Conservation (phyloP, 352 stramenopile species). For the Phytophthora citrophthora region DNA sequence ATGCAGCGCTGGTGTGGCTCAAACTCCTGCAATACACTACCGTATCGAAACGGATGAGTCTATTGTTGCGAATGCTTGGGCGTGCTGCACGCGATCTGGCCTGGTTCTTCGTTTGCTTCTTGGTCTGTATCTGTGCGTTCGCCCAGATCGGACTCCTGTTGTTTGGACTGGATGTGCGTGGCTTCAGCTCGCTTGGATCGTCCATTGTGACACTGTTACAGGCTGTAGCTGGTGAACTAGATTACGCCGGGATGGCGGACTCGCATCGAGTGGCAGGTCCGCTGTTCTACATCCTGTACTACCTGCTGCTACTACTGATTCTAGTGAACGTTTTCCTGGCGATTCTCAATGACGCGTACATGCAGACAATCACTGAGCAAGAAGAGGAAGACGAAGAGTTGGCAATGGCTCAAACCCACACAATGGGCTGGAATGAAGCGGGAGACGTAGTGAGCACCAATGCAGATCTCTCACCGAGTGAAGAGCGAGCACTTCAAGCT, state of each 20-base stretch:
- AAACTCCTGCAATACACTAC: conserved; percentile 76
- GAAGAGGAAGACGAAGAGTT: conserved; percentile 61
- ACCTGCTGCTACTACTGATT: conserved; percentile 71
- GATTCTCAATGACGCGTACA: conserved; percentile 79
- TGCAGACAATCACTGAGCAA: conserved; percentile 70
- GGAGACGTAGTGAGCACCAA: conserved; percentile 35
- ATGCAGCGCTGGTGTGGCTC: conserved; percentile 65
- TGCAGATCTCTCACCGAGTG: conserved; percentile 31
- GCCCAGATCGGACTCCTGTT: conserved; percentile 71
- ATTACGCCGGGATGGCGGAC: conserved; percentile 52
- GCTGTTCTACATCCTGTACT: conserved; percentile 77
- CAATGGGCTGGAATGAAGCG: conserved; percentile 34
- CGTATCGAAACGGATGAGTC: conserved; percentile 65
- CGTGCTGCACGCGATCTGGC: conserved; percentile 60
- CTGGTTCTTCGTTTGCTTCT: conserved; percentile 68
- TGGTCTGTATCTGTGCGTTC: conserved; percentile 65
- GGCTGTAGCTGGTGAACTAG: conserved; percentile 60
- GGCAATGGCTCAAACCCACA: conserved; percentile 10
- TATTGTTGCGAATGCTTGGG: conserved; percentile 57
- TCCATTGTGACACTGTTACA: conserved; percentile 67
- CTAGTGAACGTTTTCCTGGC: conserved; percentile 79
- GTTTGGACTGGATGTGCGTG: conserved; percentile 58
- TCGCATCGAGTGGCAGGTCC: conserved; percentile 58
- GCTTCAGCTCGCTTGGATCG: conserved; percentile 61
- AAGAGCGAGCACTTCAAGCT: conserved; percentile 27